These are phyloP conservation scores for Mycena floridula DNA, from an alignment of 768 basidiomycete genomes.

Conservation along the genomic window DNA sequence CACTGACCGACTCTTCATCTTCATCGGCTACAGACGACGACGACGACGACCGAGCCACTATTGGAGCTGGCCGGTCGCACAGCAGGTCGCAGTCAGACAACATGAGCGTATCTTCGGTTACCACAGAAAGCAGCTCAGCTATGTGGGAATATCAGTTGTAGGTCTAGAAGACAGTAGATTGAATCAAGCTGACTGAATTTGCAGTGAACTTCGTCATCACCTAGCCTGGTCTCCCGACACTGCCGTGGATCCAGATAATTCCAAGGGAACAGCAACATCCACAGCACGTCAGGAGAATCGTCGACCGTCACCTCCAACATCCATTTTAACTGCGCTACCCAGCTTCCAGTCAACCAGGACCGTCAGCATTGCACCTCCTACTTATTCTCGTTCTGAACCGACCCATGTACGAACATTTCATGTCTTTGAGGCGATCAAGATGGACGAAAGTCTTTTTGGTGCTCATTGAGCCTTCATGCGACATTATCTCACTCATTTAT, in stretches of 20 bases:
- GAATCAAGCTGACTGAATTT: neutral
- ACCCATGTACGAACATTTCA: constrained; percentile 21
- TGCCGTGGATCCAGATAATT: neutral
- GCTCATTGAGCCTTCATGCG: no score
- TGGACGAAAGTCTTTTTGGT: constrained; percentile 8
- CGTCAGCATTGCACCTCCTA: constrained; percentile 12
- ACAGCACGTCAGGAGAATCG: neutral
- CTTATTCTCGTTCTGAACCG: constrained; percentile 16
- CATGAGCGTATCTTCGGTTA: constrained; percentile 7
- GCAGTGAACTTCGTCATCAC: constrained; percentile 7
- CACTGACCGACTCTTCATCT: neutral
- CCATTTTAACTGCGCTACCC: neutral
- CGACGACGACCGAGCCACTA: neutral
- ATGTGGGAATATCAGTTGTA: constrained; percentile 16
- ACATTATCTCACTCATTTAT: no score
- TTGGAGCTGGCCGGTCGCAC: neutral
- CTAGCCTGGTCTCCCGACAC: constrained; percentile 2
- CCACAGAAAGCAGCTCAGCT: constrained; percentile 11
- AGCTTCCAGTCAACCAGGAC: constrained; percentile 1
- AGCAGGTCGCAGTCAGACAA: constrained; percentile 1
- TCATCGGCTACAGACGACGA: neutral
- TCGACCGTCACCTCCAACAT: neutral
- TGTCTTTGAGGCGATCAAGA: constrained; percentile 19
- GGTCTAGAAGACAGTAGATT: no score
- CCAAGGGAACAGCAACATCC: neutral